Base-by-base conservation (phyloP, 306 rosid species). In the Inga leiocalycina region DNA sequence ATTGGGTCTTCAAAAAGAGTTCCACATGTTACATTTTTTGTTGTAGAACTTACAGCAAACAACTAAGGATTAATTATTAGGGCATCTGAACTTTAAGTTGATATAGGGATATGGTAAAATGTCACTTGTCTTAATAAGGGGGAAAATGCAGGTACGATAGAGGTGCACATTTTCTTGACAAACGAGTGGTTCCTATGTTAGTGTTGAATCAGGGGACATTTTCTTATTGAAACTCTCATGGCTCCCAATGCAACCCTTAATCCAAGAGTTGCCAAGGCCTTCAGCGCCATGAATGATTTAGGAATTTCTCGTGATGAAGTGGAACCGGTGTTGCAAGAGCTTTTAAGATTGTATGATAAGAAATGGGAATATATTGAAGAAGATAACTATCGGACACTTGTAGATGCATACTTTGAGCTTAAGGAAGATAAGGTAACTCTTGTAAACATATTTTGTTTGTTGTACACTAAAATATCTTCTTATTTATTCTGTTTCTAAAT, bases 321-420 rank as follows among this genome's bases (percentile, higher is more conserved):
- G 80, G 89, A 79, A 71, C 95, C 96, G 0, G 85, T 91, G 45
- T 52, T 93, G 86, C 78, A 15, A 83, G 15, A 78, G 4, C 88
- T 95, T 51, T 46, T 91, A 32, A 68, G 24, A 19, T 41, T 88
- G 67, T 92, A 80, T 72, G 89, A 81, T 5, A 64, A 49, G 22
- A 87, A 88, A 3, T 95, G 97, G 98, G 86, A 90, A 32, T 89
- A 84, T 30, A 91, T 95, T 79, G 94, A 87, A 86, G 93, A 90
- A 32, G 96, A 91, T 86, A 93, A 95, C 75, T 95, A 89, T 81
- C 86, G 88, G 74, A 78, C 90, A 17, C 91, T 95, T 11, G 4
- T 89, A 39, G 97, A 93, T 35, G 92, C 98, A 30, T 93, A 88
- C 84, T 95, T 91, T 85, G 98, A 95, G 81, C 71, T 30, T 2